A percentile compares a stretch with the other conserved stretches of the same genome.
Evolutionary conservation across 2,329 filamentous ascomycete species (phyloP).

Genomic region (Hortaea sp.): DNA sequence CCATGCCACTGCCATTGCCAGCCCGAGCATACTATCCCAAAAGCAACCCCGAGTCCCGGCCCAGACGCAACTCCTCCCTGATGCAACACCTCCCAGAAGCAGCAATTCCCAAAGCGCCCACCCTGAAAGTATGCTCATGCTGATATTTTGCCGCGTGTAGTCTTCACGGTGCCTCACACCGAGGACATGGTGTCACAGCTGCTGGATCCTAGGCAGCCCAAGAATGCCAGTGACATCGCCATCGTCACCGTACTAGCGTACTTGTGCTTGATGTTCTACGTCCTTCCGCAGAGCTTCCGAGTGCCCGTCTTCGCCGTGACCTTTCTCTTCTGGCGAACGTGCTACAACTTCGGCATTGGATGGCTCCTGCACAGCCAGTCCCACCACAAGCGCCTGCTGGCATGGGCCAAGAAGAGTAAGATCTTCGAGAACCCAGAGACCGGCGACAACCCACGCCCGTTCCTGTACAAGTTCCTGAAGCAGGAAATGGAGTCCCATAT

Average conservation of each 20-base stretch:
- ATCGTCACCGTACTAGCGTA: slow-evolving; percentile 69
- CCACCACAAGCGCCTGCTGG: slow-evolving; percentile 71
- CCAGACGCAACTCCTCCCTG: not conserved
- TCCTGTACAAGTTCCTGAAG: slow-evolving; percentile 75
- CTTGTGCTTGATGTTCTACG: slow-evolving; percentile 64
- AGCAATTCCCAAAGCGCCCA: not conserved
- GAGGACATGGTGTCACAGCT: slow-evolving; percentile 99
- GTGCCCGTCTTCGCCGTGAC: slow-evolving; percentile 69
- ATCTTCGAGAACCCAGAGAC: slow-evolving; percentile 76
- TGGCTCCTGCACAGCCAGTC: slow-evolving; percentile 83
- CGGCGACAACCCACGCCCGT: slow-evolving; percentile 73
- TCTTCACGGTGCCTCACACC: slow-evolving; percentile 89
- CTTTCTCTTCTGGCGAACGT: slow-evolving; percentile 85
- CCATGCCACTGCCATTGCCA: not conserved
- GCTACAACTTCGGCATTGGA: slow-evolving; percentile 91
- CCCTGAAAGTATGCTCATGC: slow-evolving; percentile 6
- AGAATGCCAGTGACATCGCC: slow-evolving; percentile 77
- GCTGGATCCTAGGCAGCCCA: slow-evolving; percentile 85
- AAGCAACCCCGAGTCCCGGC: not conserved
- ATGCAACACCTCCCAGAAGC: not conserved
- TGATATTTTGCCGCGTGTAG: slow-evolving; percentile 39
- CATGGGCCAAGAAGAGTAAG: slow-evolving; percentile 75
- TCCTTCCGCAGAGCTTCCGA: slow-evolving; percentile 59
- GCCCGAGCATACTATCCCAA: not conserved
- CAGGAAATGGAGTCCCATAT: slow-evolving; percentile 91